Base-by-base conservation (phyloP, 129 eudicot genomes). In the Lactuca saligna region DNA sequence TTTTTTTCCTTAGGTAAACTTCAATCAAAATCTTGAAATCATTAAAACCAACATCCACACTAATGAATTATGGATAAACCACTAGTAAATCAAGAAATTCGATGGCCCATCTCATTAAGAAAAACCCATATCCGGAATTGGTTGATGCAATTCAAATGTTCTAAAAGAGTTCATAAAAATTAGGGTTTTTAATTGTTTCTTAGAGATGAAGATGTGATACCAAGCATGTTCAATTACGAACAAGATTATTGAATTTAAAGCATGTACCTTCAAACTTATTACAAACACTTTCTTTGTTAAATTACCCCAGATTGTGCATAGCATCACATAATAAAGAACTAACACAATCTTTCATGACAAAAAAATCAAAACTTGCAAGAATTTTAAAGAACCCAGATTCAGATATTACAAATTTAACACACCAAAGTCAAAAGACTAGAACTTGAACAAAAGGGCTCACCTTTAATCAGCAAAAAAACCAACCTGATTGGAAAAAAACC, bases 381-480 rank as follows among this genome's bases (percentile, higher is more conserved):
- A 63, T 64, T 34, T 20, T 12, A 7, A 64, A 64, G 16, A 63
- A 56, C 73, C 72, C 72, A 70, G 39, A 57, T 70, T 12, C n/a
- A 64, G 37, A 2, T 4, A 56, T 10, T 56, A 63, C 38, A 77
- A 64, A 57, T 49, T 37, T 58, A 62, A 42, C 66, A 54, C 16
- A 61, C 42, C 29, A 17, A 25, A 65, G 39, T 38, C 17, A 57
- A 57, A 53, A 54, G 12, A 29, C 0, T 10, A 41, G 2, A 60
- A 48, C 14, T 10, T 73, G 72, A 25, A 20, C 5, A 58, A 13
- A 48, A 57, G 37, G 31, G 13, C 62, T 17, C 61, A 75, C 79
- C 73, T 57, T 55, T 46, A 49, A 20, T 75, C 10, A 75, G 66
- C 72, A 54, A 7, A 63, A 63, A 64, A 41, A 54, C 37, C 29